phyloP scores from a whole-genome alignment of 2,329 filamentous ascomycete species.

The Lachnum nothofagi region DNA sequence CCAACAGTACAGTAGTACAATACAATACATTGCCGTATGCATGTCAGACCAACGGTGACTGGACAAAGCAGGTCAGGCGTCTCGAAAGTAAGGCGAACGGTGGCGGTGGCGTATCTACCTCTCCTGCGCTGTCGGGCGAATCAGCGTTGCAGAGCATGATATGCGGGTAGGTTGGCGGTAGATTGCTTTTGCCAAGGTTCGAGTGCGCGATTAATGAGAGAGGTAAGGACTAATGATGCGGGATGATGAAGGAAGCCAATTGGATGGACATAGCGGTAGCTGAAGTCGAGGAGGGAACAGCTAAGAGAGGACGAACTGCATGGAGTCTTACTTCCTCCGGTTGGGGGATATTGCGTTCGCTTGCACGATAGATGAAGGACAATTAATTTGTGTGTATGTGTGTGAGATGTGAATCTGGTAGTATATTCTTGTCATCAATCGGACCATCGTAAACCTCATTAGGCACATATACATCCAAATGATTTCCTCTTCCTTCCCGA shows the following conservation, averaged over 20 bases:
- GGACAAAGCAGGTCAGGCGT: neutral
- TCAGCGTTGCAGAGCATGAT: neutral
- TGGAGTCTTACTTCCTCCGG: neutral
- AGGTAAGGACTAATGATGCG: neutral
- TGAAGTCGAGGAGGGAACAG: neutral
- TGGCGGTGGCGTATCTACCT: neutral
- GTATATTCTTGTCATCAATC: slow-evolving; percentile 6
- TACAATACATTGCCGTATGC: too few species aligned
- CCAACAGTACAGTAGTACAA: too few species aligned
- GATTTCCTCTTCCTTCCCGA: neutral
- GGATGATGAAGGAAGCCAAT: neutral
- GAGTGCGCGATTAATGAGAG: neutral
- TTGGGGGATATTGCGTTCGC: too few species aligned
- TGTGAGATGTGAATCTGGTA: slow-evolving; percentile 13
- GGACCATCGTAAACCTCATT: neutral
- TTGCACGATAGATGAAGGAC: too few species aligned
- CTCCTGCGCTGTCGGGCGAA: neutral
- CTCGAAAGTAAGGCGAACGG: slow-evolving; percentile 5
- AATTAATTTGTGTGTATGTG: neutral
- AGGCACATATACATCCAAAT: neutral
- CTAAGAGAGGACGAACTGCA: neutral
- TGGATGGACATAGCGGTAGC: neutral
- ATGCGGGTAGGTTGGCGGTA: neutral
- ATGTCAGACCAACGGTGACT: neutral
- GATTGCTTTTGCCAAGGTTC: neutral